A percentile compares a stretch with the other conserved stretches of the same genome.
These are phyloP conservation scores for Metschnikowia amazonensis DNA, from an alignment of 805 yeast genomes.

Conservation along the genomic window DNA sequence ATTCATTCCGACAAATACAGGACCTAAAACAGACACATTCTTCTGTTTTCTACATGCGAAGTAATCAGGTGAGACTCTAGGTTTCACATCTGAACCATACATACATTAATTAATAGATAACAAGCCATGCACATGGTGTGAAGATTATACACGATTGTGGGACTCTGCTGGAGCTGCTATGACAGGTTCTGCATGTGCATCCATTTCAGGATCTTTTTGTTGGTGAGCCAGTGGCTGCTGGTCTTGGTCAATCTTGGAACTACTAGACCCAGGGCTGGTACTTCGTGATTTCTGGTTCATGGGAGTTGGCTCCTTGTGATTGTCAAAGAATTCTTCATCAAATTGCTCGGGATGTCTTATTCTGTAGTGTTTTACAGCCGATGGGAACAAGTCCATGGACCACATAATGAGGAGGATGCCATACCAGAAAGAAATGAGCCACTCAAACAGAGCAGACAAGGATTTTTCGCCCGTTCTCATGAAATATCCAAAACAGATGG, in stretches of 20 bases:
- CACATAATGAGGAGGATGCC: conserved; percentile 63
- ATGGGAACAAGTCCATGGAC: conserved; percentile 67
- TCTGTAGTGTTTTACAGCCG: conserved; percentile 40
- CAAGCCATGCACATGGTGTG: not conserved
- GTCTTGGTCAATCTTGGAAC: not conserved
- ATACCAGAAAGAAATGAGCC: conserved; percentile 85
- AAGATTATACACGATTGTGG: not conserved
- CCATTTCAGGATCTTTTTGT: too few species aligned
- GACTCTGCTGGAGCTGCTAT: not conserved
- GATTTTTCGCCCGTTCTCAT: conserved; percentile 33
- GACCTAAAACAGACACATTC: too few species aligned
- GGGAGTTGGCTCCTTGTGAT: conserved; percentile 13
- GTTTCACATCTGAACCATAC: not conserved
- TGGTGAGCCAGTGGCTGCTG: not conserved
- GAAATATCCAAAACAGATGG: conserved; percentile 59
- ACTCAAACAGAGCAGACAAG: conserved; percentile 68
- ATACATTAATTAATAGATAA: not conserved
- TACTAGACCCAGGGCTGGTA: not conserved
- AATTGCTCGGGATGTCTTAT: conserved; percentile 28
- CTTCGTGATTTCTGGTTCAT: not conserved
- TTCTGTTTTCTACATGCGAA: too few species aligned
- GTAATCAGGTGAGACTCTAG: too few species aligned
- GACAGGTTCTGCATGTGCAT: not conserved
- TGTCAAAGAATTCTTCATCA: conserved; percentile 18
- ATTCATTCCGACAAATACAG: not conserved